Conservation (phyloP, 2,329 filamentous ascomycete genomes). For the Aureobasidium subglaciale region DNA sequence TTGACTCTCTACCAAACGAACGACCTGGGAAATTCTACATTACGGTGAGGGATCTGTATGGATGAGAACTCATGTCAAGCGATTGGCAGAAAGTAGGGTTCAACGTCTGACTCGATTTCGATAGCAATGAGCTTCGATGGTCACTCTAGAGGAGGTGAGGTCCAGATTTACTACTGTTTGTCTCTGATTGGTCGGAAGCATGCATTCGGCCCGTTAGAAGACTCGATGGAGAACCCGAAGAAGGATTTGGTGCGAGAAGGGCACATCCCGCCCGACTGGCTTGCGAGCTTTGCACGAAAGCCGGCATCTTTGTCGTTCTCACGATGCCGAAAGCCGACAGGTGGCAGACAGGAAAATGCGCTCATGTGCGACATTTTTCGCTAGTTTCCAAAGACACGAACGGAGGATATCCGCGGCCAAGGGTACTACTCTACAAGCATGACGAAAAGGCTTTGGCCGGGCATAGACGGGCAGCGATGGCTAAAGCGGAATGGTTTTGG, state of each 20-base stretch:
- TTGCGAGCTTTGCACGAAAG: slow-evolving; percentile 9
- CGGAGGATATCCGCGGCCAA: slow-evolving; percentile 10
- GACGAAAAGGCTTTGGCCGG: slow-evolving; percentile 4
- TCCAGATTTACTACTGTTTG: background rate
- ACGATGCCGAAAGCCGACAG: slow-evolving; percentile 15
- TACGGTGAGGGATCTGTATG: slow-evolving; percentile 1
- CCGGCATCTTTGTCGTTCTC: slow-evolving; percentile 4
- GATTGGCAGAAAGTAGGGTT: background rate
- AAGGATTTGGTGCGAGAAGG: slow-evolving; percentile 6
- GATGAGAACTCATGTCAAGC: background rate
- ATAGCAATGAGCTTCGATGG: background rate
- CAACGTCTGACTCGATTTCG: background rate
- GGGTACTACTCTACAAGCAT: background rate
- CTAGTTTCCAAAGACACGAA: slow-evolving; percentile 6
- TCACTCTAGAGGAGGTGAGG: background rate
- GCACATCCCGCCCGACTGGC: slow-evolving; percentile 1
- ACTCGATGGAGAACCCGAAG: background rate
- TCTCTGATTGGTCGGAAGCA: background rate
- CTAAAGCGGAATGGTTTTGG: background rate
- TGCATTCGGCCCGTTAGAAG: slow-evolving; percentile 6
- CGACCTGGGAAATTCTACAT: background rate
- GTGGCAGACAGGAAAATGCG: slow-evolving; percentile 5
- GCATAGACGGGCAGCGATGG: background rate
- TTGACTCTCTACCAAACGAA: slow-evolving; percentile 12
- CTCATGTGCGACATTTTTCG: slow-evolving; percentile 11